Conservation (phyloP, 1,139 yeast genomes). For the Geotrichum candidum region DNA sequence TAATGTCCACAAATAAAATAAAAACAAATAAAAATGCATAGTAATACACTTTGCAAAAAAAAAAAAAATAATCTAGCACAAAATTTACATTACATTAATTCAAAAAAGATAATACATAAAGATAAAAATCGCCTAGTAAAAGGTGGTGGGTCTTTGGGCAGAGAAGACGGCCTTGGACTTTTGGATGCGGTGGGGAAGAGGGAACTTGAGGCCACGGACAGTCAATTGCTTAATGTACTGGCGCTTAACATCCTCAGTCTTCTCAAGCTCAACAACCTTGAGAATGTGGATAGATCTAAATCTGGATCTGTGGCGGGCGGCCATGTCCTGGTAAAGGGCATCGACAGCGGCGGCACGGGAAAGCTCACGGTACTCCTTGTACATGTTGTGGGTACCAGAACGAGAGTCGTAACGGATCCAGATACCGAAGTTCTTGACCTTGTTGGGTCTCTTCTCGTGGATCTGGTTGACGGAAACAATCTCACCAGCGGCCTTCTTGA, state of each 20-base stretch:
- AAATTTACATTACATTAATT: slow-evolving; percentile 16
- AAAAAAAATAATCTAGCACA: slow-evolving; percentile 10
- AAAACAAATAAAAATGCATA: slow-evolving; percentile 1
- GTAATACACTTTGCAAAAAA: background rate
- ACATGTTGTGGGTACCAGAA: slow-evolving; percentile 99
- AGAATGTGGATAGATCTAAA: slow-evolving; percentile 94
- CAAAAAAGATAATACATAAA: slow-evolving; percentile 6
- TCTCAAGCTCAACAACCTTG: slow-evolving; percentile 97
- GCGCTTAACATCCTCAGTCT: slow-evolving; percentile 97
- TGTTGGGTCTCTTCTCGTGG: slow-evolving; percentile 94
- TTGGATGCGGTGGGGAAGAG: slow-evolving; percentile 99
- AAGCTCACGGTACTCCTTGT: slow-evolving; percentile 99
- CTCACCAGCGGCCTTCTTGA: slow-evolving; percentile 99
- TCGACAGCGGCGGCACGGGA: slow-evolving; percentile 99
- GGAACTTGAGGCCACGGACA: slow-evolving; percentile 96
- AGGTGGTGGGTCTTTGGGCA: slow-evolving; percentile 93
- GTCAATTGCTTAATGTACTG: slow-evolving; percentile 98
- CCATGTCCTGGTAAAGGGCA: slow-evolving; percentile 98
- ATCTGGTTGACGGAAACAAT: slow-evolving; percentile 88
- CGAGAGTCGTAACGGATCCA: slow-evolving; percentile 99
- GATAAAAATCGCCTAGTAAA: slow-evolving; percentile 53
- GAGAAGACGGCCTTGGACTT: slow-evolving; percentile 84
- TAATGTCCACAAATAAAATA: background rate
- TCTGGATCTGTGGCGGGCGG: slow-evolving; percentile 99
- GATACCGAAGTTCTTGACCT: slow-evolving; percentile 99